Evolutionary conservation across 306 rosid species (phyloP).

Genomic region (Inga leiocalycina): DNA sequence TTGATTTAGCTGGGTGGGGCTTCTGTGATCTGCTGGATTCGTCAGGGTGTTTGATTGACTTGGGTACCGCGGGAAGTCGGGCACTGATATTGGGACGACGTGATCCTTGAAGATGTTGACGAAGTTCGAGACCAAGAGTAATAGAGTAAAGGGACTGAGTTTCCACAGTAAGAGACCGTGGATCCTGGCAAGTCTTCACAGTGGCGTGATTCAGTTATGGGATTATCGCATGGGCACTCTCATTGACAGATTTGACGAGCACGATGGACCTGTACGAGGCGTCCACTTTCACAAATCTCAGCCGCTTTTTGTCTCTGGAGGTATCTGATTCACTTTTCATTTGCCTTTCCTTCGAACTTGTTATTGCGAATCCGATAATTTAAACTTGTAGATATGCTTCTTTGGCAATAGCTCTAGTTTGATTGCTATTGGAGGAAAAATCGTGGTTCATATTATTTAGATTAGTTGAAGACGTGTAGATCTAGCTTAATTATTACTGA

Average conservation of each 20-base stretch:
- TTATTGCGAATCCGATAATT: neutral
- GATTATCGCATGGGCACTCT: constrained; percentile 97
- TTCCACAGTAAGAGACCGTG: constrained; percentile 95
- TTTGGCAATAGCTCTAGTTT: too few species aligned
- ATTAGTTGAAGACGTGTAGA: neutral
- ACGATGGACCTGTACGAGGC: constrained; percentile 96
- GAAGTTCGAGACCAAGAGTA: constrained; percentile 96
- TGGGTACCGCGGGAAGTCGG: neutral
- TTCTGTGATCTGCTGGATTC: neutral
- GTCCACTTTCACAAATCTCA: constrained; percentile 97
- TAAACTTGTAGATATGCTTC: neutral
- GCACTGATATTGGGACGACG: neutral
- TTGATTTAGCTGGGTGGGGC: neutral
- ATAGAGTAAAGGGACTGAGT: constrained; percentile 97
- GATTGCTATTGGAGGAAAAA: neutral
- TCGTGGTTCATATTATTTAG: neutral
- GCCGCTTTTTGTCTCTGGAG: constrained; percentile 97
- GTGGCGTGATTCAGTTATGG: constrained; percentile 99
- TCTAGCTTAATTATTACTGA: neutral
- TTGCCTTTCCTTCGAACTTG: neutral
- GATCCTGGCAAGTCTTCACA: constrained; percentile 99
- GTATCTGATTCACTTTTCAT: constrained; percentile 38
- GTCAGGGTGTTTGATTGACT: neutral
- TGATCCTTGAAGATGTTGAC: constrained; percentile 73
- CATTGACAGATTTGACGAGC: constrained; percentile 93